Conservation (phyloP, 768 basidiomycete species). For the Podaxis carcinomalis region DNA sequence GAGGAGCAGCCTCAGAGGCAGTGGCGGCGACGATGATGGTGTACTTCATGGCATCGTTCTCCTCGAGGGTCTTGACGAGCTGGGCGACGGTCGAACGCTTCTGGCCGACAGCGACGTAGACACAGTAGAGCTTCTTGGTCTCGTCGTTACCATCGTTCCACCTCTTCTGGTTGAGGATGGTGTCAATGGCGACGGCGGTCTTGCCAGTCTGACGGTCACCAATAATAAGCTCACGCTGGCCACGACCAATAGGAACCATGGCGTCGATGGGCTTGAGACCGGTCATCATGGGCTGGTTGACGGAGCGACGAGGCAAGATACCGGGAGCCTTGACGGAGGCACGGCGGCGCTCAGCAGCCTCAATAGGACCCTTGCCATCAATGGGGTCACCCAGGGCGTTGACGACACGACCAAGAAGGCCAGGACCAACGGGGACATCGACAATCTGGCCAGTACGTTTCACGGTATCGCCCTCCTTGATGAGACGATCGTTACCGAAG, state of each 20-base stretch:
- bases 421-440: conserved; percentile 98
- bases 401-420: conserved; percentile 97
- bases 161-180: conserved; percentile 99
- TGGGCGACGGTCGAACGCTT: conserved; percentile 99
- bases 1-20: conserved; percentile 97
- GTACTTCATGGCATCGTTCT: conserved; percentile 99
- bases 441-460: conserved; percentile 99
- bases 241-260: conserved; percentile 99
- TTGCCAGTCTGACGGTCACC: conserved; percentile 99
- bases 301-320: conserved; percentile 98
- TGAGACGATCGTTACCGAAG: conserved; percentile 96
- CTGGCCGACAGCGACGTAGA: conserved; percentile 99
- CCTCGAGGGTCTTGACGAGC: conserved; percentile 98
- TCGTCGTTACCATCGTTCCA: conserved; percentile 99
- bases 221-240: conserved; percentile 99
- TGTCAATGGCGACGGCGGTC: conserved; percentile 99
- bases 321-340: conserved; percentile 98
- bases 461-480: conserved; percentile 99
- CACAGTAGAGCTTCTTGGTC: conserved; percentile 98
- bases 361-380: conserved; percentile 97
- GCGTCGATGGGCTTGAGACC: conserved; percentile 99
- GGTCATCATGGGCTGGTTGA: conserved; percentile 99
- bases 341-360: conserved; percentile 90
- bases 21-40: conserved; percentile 99
- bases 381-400: conserved; percentile 99